Base-by-base conservation (phyloP, 176 grass and related monocot species). In the Avena insularis region DNA sequence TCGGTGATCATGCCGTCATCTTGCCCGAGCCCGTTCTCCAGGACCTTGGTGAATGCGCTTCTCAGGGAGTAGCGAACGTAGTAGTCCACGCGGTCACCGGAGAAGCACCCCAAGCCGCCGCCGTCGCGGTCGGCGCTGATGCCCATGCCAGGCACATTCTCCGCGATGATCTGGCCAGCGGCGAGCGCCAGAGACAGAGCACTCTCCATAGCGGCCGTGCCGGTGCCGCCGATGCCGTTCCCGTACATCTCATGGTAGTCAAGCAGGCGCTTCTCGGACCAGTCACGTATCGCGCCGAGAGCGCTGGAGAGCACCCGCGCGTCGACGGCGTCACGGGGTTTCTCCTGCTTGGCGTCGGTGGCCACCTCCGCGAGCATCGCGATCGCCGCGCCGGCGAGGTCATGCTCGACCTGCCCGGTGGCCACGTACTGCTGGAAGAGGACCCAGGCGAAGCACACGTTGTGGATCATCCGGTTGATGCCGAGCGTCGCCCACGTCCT, bases 381-480 rank as follows among this genome's bases (percentile, higher is more conserved):
- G 16, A 95, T 79, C 31, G 96, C 84, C 6, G 90, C 93, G 21
- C 84, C 71, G 23, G 91, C 88, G 15, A 98, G 91, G 80, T 96
- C 96, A 20, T 82, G 87, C 69, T 94, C 87, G 58, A 93, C 78
- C 87, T 88, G 90, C 8, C 92, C 93, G 5, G 90, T 96, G 79
- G 84, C 63, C 51, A 96, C 89, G 70, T 98, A 98, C 58, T 93
- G 92, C 80, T 96, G 92, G 92, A 96, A 98, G 14, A 98, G 83
- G 19, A 91, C 87, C 93, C 93, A 98, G 0, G 93, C 76, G 78
- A 98, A 90, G 82, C 93, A 98, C 36, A 78, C 83, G 31, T 94
- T 94, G 79, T 98, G 93, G 16, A 96, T 12, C 90, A 83, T 88
- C 90, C 51, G 83, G 60, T 86, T 86, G 36, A 98, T 71, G 47